Evolutionary conservation across 2,329 filamentous ascomycete genomes (phyloP), one percentile per base, ranked within the genome.

Genomic region (Aspergillus transmontanensis): DNA sequence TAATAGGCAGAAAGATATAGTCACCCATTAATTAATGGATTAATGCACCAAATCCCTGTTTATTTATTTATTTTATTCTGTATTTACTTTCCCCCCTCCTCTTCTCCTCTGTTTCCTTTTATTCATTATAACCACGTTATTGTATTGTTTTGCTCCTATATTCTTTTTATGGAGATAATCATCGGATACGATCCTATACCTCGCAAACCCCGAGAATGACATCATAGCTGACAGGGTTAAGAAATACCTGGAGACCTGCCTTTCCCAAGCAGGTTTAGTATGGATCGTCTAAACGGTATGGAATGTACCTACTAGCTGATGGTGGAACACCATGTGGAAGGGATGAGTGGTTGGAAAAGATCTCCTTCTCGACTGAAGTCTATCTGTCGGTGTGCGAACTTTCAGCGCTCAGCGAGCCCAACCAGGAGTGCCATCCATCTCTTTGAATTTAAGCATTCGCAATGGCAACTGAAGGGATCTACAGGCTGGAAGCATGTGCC

Each of bases 261-360:
- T 36, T 54, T 54, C 50, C 50, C 32, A 36, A 19, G 12, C n/a
- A 36, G 30, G 50, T 2, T 36, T 54, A 54, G 50, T 36, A 36
- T 12, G 9, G 12, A 34, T 61, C 62, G 60, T 68, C 64, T 65
- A 56, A 62, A 50, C 53, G 66, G 62, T 63, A 65, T 57, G 65
- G 34, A 59, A 41, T 41, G 39, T 41, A 41, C 16, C 39, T n/a
- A 41, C 39, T 60, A 58, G 51, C 43, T 65, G 63, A 67, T 63
- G 59, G 59, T 54, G 57, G 59, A 39, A 61, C 30, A 60, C 67
- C 67, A 69, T 70, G 68, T 69, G 67, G 68, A 64, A 64, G 51
- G 59, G 48, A 51, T 57, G 55, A 50, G 51, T 51, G 43, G 48
- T 28, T 45, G 34, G 41, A 64, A 59, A 28, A 46, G 63, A 65